phyloP scores from a whole-genome alignment of 2,329 filamentous ascomycete species.

The Sarocladiaceae sp. region DNA sequence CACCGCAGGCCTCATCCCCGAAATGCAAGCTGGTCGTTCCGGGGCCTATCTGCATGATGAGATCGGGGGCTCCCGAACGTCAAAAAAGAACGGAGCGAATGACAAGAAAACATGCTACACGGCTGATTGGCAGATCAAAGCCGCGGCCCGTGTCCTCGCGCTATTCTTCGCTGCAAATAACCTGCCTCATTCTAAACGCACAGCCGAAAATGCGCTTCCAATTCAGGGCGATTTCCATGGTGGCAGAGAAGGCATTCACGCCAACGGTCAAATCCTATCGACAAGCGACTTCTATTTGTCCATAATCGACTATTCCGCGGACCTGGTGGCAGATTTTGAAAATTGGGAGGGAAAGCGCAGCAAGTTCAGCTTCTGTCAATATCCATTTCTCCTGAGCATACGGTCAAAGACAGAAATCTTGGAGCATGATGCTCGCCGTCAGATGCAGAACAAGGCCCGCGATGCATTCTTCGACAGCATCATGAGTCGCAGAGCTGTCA shows the following conservation, averaged over 20 bases:
- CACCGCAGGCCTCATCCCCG: conserved; percentile 64
- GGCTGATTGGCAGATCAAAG: conserved; percentile 86
- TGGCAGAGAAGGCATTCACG: conserved; percentile 16
- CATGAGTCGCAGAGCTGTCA: conserved; percentile 64
- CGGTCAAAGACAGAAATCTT: conserved; percentile 88
- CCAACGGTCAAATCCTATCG: conserved; percentile 61
- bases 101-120: conserved; percentile 55
- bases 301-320: conserved; percentile 70
- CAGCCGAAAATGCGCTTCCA: conserved; percentile 16
- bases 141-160: conserved; percentile 72
- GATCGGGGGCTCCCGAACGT: conserved; percentile 48
- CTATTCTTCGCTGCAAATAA: conserved; percentile 80
- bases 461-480: conserved; percentile 91
- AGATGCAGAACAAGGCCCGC: conserved; percentile 83
- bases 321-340: conserved; percentile 80
- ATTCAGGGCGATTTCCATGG: not conserved
- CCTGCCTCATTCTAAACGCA: conserved; percentile 30
- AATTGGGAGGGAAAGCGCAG: conserved; percentile 70
- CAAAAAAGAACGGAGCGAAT: conserved; percentile 38
- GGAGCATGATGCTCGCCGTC: conserved; percentile 78
- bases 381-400: conserved; percentile 85
- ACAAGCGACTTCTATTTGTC: conserved; percentile 86
- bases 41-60: conserved; percentile 72
- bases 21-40: conserved; percentile 58
- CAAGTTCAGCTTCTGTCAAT: conserved; percentile 85